These are phyloP conservation scores for Xylaria arbuscula DNA, from an alignment of 2,329 filamentous ascomycete species.

Conservation along the genomic window DNA sequence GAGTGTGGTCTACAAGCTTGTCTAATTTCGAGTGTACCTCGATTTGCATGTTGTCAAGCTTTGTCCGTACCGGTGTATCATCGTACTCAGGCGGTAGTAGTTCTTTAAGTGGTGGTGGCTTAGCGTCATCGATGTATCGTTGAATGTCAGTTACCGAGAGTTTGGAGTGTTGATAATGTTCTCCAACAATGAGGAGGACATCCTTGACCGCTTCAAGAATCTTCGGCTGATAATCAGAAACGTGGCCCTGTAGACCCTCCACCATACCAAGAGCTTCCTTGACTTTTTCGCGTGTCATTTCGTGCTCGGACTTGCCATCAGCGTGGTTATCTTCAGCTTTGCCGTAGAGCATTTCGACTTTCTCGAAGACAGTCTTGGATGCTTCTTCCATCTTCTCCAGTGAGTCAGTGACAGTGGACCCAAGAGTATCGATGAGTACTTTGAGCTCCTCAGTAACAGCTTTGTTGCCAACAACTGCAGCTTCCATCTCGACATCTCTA, in stretches of 20 bases:
- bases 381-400: conserved; percentile 89
- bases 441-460: conserved; percentile 87
- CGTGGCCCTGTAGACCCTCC: conserved; percentile 79
- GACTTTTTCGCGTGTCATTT: conserved; percentile 83
- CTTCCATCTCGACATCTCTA: conserved; percentile 77
- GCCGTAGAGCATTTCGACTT: conserved; percentile 80
- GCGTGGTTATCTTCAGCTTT: conserved; percentile 81
- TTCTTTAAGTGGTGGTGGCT: conserved; percentile 56
- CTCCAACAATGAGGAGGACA: conserved; percentile 81
- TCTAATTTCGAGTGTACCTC: conserved; percentile 54
- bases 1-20: conserved; percentile 70
- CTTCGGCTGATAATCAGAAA: conserved; percentile 87
- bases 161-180: conserved; percentile 91
- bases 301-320: conserved; percentile 81
- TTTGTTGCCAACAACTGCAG: conserved; percentile 79
- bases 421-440: conserved; percentile 84
- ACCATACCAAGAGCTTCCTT: conserved; percentile 78
- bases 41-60: conserved; percentile 47
- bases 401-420: conserved; percentile 81
- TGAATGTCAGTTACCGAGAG: conserved; percentile 67
- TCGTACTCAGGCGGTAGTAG: conserved; percentile 66
- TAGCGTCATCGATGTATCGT: conserved; percentile 70
- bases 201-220: conserved; percentile 88
- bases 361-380: conserved; percentile 85
- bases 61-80: conserved; percentile 44